Evolutionary conservation across 192 early-diverging fungal genomes (phyloP).

Genomic region (Coemansia sp.): DNA sequence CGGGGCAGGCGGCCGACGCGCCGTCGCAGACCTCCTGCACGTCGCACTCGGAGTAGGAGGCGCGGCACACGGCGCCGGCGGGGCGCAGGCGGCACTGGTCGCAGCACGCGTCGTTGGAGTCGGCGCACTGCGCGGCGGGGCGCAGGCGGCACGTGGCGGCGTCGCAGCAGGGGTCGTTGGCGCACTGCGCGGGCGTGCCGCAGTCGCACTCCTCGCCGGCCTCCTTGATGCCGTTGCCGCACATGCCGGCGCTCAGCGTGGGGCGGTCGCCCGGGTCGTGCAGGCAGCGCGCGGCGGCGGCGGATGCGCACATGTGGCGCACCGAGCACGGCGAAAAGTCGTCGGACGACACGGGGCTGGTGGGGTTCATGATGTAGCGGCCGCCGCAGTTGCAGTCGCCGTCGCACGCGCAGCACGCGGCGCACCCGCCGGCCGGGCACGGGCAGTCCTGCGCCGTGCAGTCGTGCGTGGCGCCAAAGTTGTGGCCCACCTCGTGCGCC

Average conservation of each 20-base stretch:
- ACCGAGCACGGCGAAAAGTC: slow-evolving; percentile 67
- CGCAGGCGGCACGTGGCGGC: slow-evolving; percentile 76
- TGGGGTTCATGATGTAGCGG: slow-evolving; percentile 73
- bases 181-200: slow-evolving; percentile 64
- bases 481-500: slow-evolving; percentile 92
- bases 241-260: slow-evolving; percentile 63
- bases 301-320: slow-evolving; percentile 52
- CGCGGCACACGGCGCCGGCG: slow-evolving; percentile 64
- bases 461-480: slow-evolving; percentile 86
- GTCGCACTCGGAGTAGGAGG: slow-evolving; percentile 75
- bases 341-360: slow-evolving; percentile 58
- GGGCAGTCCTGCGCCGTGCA: slow-evolving; percentile 69
- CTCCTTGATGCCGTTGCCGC: slow-evolving; percentile 92
- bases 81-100: slow-evolving; percentile 58
- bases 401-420: slow-evolving; percentile 69
- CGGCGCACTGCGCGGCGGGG: slow-evolving; percentile 69
- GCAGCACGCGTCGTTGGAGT: slow-evolving; percentile 84
- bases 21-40: slow-evolving; percentile 75
- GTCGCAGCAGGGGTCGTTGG: slow-evolving; percentile 80
- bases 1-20: slow-evolving; percentile 62
- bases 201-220: slow-evolving; percentile 89
- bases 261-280: slow-evolving; percentile 38
- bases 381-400: slow-evolving; percentile 62
- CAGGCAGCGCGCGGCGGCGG: slow-evolving; percentile 28
- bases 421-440: slow-evolving; percentile 36